phyloP scores from a whole-genome alignment of 257 asterid species.

The Solanum chaucha region DNA sequence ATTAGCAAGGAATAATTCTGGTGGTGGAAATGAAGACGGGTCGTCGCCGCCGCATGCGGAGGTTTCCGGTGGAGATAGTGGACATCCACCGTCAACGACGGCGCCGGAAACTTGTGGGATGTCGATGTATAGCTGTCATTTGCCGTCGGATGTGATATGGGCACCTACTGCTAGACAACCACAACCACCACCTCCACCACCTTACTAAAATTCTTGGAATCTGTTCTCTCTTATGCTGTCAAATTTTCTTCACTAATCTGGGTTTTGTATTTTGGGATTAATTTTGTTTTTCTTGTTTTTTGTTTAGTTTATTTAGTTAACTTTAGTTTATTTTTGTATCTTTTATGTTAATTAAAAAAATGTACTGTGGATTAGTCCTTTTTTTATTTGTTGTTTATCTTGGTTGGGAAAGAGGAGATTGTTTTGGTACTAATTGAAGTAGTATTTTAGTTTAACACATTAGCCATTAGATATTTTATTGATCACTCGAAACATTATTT shows the following conservation, averaged over 20 bases:
- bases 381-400: background rate
- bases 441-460: background rate
- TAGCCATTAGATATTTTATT: background rate
- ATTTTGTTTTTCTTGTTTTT: background rate
- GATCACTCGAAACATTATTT: background rate
- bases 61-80: constrained; percentile 32
- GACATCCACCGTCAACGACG: constrained; percentile 1
- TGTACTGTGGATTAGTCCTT: background rate
- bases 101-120: constrained; percentile 10
- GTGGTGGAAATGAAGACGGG: constrained; percentile 8
- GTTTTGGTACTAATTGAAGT: background rate
- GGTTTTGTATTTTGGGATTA: background rate
- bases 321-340: background rate
- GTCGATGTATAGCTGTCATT: constrained; percentile 21
- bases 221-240: background rate
- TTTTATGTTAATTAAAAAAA: background rate
- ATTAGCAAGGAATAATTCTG: constrained; percentile 10
- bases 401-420: background rate
- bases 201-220: constrained; percentile 20
- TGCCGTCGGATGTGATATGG: constrained; percentile 51
- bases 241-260: background rate
- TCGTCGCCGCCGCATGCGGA: constrained; percentile 16
- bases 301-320: background rate
- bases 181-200: constrained; percentile 36
- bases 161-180: constrained; percentile 51